Conservation (phyloP, 805 yeast genomes). For the Nakazawaea holstii region DNA sequence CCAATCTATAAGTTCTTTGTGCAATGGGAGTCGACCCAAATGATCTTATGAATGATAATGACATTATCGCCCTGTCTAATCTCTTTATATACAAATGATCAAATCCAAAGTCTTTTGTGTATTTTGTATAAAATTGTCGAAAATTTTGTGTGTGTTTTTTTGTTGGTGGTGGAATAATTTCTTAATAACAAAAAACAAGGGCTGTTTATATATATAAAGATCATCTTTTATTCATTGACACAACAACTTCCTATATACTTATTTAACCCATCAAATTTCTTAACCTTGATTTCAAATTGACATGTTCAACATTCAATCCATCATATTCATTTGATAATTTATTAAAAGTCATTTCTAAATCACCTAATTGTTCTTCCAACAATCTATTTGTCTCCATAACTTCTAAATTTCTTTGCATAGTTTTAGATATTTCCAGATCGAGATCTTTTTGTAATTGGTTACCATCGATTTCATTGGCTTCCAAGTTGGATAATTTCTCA, state of each 20-base stretch:
- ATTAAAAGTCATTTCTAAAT: constrained; percentile 29
- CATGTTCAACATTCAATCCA: constrained; percentile 26
- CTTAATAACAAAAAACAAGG: too few species aligned
- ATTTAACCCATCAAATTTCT: constrained; percentile 9
- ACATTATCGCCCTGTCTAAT: neutral
- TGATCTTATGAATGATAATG: neutral
- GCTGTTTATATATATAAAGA: too few species aligned
- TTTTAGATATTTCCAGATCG: constrained; percentile 48
- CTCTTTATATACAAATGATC: neutral
- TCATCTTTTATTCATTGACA: too few species aligned
- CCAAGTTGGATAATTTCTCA: constrained; percentile 30
- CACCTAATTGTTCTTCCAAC: constrained; percentile 46
- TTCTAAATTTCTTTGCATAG: constrained; percentile 57
- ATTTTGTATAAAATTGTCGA: neutral
- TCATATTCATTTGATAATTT: constrained; percentile 27
- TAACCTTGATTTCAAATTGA: constrained; percentile 19
- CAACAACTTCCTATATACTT: neutral
- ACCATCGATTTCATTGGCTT: constrained; percentile 13
- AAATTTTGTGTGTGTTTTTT: too few species aligned
- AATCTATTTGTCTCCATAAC: constrained; percentile 60
- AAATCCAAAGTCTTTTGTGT: too few species aligned
- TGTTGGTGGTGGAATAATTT: too few species aligned
- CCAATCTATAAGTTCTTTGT: constrained; percentile 28
- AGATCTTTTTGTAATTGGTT: constrained; percentile 25
- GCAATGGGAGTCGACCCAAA: neutral